These are phyloP conservation scores for Botrytis elliptica DNA, from an alignment of 2,329 filamentous ascomycete species.

Conservation along the genomic window DNA sequence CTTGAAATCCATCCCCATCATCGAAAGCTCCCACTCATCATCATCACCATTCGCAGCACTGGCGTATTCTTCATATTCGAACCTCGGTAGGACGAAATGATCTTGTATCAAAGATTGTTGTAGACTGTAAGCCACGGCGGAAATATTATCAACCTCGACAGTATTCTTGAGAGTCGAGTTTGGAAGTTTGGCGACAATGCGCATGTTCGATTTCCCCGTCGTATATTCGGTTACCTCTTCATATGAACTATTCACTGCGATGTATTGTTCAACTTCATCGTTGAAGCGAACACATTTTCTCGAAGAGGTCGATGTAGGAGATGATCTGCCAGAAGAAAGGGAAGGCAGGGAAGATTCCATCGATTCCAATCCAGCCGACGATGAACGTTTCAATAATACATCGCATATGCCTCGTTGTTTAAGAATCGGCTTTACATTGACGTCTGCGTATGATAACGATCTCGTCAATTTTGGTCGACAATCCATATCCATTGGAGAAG, in stretches of 20 bases:
- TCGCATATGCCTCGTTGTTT: conserved; percentile 98
- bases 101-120: conserved; percentile 18
- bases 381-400: conserved; percentile 84
- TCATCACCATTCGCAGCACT: conserved; percentile 12
- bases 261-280: conserved; percentile 21
- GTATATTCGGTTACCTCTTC: neutral
- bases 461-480: neutral
- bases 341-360: conserved; percentile 5
- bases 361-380: conserved; percentile 57
- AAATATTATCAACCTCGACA: neutral
- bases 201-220: neutral
- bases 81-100: conserved; percentile 11
- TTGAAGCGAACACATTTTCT: conserved; percentile 21
- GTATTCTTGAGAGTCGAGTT: neutral
- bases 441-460: conserved; percentile 17
- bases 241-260: conserved; percentile 5
- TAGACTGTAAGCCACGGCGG: neutral
- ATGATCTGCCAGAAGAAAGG: conserved; percentile 17
- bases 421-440: conserved; percentile 71
- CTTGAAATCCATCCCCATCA: conserved; percentile 20
- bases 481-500: conserved; percentile 51
- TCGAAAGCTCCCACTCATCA: conserved; percentile 20
- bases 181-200: conserved; percentile 17
- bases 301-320: conserved; percentile 10
- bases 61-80: conserved; percentile 16